Conservation (phyloP, 176 grass and related monocot genomes). For the Carex myosuroides region DNA sequence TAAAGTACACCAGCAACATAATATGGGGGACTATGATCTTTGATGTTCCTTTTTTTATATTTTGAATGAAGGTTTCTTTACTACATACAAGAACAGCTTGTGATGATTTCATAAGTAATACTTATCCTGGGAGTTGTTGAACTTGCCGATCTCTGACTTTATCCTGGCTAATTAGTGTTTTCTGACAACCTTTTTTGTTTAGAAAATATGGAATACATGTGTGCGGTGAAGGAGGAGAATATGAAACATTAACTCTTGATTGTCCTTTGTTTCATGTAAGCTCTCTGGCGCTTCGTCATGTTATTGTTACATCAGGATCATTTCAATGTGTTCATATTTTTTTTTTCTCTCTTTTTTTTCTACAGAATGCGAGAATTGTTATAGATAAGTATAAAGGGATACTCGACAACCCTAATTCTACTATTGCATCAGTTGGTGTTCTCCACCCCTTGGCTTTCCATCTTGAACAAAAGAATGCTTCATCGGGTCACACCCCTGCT, state of each 20-base stretch:
- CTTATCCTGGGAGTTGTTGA: not conserved
- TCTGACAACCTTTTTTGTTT: conserved; percentile 28
- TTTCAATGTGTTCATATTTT: not conserved
- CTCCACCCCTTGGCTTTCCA: conserved; percentile 84
- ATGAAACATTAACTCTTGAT: conserved; percentile 96
- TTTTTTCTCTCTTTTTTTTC: not conserved
- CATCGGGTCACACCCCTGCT: conserved; percentile 16
- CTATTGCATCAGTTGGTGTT: conserved; percentile 82
- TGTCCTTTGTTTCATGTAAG: conserved; percentile 95
- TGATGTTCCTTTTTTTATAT: not conserved
- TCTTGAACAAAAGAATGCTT: conserved; percentile 55
- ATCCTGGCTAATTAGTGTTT: conserved; percentile 13
- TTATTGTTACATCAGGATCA: not conserved
- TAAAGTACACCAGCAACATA: not conserved
- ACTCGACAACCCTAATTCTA: conserved; percentile 58
- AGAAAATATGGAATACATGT: conserved; percentile 98
- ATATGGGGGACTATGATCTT: not conserved
- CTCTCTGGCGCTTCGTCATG: not conserved
- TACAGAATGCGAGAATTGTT: conserved; percentile 81
- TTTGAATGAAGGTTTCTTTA: not conserved
- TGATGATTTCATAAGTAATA: not conserved
- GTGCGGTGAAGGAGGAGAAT: conserved; percentile 96
- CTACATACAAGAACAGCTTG: not conserved
- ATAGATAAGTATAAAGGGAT: conserved; percentile 80
- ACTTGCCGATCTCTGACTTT: conserved; percentile 7